Base-by-base conservation (phyloP, 345 rosid species). In the Populus nigra region DNA sequence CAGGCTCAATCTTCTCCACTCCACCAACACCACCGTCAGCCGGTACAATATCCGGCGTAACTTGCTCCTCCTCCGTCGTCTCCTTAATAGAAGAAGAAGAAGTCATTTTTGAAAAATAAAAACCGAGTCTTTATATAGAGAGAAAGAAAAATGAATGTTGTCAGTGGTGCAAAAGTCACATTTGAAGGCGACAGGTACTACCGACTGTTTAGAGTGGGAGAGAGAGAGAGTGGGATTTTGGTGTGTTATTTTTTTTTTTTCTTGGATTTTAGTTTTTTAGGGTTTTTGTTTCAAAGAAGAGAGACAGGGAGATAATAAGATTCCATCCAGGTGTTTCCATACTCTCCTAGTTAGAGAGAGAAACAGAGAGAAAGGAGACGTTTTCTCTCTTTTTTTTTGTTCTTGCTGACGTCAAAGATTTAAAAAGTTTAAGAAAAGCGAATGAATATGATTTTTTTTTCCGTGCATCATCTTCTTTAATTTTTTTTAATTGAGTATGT, bases 161-260 rank as follows among this genome's bases (percentile, higher is more conserved):
- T 77, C 74, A 83, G 93, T 83, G 91, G 80, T 77, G 86, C 82
- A 88, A 90, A 91, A 90, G 96, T 91, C 92, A 86, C 92, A 74
- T 81, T 69, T 93, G 98, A 94, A 86, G 97, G 98, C 92, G 94
- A 94, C 97, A 94, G 97, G 80, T 80, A 84, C 25, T 87, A 90
- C 92, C 86, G 93, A 57, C 29, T 57, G 89, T 79, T 8, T 69
- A 70, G 69, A 73, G 85, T 80, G 83, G 74, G 69, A 36, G 79
- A 78, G 69, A 73, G 85, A 81, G 83, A 81, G 83, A 76, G 69
- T 71, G 76, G 27, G 63, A 57, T 57, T n/a, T 57, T 67, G 43
- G 22, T 31, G 33, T 31, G 3, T 31, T 31, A n/a, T 62, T 22
- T 57, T 62, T 25, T 2, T 31, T 8, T 50, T 20, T 73, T 59